Conservation (phyloP, 805 yeast genomes). For the Yamadazyma paraphyllophila region DNA sequence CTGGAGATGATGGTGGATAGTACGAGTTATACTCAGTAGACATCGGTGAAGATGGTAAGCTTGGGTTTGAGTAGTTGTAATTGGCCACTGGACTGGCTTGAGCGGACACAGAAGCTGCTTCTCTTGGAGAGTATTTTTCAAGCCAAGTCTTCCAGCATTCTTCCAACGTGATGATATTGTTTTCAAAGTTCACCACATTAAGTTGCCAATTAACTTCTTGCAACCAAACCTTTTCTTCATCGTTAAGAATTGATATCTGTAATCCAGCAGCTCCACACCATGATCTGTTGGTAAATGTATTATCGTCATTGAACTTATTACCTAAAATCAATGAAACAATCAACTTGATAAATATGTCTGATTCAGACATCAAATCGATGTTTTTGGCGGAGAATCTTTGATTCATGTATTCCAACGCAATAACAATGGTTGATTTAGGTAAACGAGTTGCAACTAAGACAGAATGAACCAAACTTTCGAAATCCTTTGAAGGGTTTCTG, state of each 20-base stretch:
- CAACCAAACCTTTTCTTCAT: slow-evolving; percentile 71
- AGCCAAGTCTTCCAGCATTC: slow-evolving; percentile 47
- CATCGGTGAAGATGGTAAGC: slow-evolving; percentile 22
- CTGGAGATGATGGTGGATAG: slow-evolving; percentile 13
- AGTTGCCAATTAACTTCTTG: slow-evolving; percentile 58
- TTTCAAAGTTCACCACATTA: slow-evolving; percentile 37
- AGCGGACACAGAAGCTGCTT: background rate
- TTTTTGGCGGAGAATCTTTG: slow-evolving; percentile 45
- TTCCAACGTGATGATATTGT: slow-evolving; percentile 39
- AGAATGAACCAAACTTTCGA: slow-evolving; percentile 58
- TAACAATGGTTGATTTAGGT: slow-evolving; percentile 75
- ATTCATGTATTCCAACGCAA: slow-evolving; percentile 76
- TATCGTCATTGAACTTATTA: slow-evolving; percentile 93
- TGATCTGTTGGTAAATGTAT: slow-evolving; percentile 90
- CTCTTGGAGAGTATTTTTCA: slow-evolving; percentile 25
- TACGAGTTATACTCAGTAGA: slow-evolving; percentile 16
- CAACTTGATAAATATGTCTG: slow-evolving; percentile 51
- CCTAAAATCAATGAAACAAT: slow-evolving; percentile 76
- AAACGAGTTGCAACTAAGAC: slow-evolving; percentile 85
- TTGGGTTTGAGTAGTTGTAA: slow-evolving; percentile 8
- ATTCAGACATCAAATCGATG: slow-evolving; percentile 23
- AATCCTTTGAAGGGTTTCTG: slow-evolving; percentile 44
- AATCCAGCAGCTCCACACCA: slow-evolving; percentile 97
- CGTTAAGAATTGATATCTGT: slow-evolving; percentile 56
- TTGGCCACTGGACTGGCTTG: background rate